Base-by-base conservation (phyloP, 2,329 filamentous ascomycete species). In the Byssothecium circinans region DNA sequence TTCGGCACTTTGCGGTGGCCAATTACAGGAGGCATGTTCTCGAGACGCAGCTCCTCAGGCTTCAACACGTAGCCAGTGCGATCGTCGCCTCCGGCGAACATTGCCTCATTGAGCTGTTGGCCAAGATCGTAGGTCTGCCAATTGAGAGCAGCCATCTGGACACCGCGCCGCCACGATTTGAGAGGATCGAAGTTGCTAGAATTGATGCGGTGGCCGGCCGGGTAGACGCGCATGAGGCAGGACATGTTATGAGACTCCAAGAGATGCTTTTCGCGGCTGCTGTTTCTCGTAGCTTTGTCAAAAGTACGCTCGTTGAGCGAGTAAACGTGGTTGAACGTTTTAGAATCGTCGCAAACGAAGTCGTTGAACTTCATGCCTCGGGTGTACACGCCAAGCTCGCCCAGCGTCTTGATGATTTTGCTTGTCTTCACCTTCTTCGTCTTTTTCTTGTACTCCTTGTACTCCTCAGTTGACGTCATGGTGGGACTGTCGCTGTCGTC, bases 71-170 rank as follows among this genome's bases (percentile, higher is more conserved):
- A 99, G 36, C 94, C 94, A 2, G 88, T 89, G 46, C 85, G 83
- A 72, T 96, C 94, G 11, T 82, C 86, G 35, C 90, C 89, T 48
- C 89, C 89, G 38, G 91, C 88, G 67, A 96, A 99, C 94, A 99
- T 97, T 64, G 94, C 94, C 58, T 94, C 88, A 68, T 97, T 97
- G 70, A 97, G 81, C 67, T 97, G 92, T 82, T 96, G 94, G 37
- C 91, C 90, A 15, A 95, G 80, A 66, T 97, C 94, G 64, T 95
- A 96, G 0, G 91, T 97, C 73, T 99, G 94, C 92, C 94, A 97
- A 73, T 99, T 99, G 53, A 97, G 79, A 0, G 94, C 94, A 12
- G 88, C 91, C 92, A 99, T 97, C 73, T 99, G 94, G 15, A 96
- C 94, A 25, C 94, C 94, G 35, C 90, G 86, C 42, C 92, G 86